Percentiles rank a stretch among this genome's conserved stretches.
These are phyloP conservation scores for Trichoderma harzianum DNA, from an alignment of 2,329 filamentous ascomycete genomes.

Conservation along the genomic window DNA sequence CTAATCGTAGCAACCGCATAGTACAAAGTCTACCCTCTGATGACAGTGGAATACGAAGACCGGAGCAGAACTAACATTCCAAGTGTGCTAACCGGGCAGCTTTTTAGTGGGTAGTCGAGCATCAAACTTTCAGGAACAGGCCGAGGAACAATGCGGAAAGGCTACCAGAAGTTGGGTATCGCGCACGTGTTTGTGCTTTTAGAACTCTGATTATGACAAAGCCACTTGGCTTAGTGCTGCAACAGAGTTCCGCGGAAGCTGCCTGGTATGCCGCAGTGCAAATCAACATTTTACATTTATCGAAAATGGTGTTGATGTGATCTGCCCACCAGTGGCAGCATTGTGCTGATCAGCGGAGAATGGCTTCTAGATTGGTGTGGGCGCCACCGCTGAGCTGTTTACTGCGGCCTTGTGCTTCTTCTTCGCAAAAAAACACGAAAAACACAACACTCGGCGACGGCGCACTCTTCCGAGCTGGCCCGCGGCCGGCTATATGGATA, in stretches of 20 bases:
- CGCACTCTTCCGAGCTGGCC: neutral
- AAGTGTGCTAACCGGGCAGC: neutral
- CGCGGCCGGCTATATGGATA: neutral
- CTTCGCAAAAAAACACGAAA: neutral
- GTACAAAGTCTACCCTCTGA: neutral
- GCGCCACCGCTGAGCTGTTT: neutral
- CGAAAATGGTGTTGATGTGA: neutral
- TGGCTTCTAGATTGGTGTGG: neutral
- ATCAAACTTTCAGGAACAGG: conserved; percentile 15
- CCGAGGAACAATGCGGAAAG: conserved; percentile 8
- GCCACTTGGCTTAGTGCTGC: neutral
- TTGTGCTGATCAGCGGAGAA: conserved; percentile 8
- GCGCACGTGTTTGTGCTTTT: neutral
- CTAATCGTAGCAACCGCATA: neutral
- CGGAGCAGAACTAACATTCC: neutral
- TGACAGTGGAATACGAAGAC: neutral
- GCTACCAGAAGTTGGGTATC: neutral
- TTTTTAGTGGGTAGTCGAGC: conserved; percentile 3
- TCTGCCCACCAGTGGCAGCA: neutral
- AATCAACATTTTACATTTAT: neutral
- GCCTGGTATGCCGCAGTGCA: neutral
- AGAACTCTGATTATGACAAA: neutral
- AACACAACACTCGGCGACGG: neutral
- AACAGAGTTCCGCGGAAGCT: conserved; percentile 9
- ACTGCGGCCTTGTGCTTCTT: neutral